Conservation (phyloP, 2,329 filamentous ascomycete genomes). For the Orbilia oligospora region DNA sequence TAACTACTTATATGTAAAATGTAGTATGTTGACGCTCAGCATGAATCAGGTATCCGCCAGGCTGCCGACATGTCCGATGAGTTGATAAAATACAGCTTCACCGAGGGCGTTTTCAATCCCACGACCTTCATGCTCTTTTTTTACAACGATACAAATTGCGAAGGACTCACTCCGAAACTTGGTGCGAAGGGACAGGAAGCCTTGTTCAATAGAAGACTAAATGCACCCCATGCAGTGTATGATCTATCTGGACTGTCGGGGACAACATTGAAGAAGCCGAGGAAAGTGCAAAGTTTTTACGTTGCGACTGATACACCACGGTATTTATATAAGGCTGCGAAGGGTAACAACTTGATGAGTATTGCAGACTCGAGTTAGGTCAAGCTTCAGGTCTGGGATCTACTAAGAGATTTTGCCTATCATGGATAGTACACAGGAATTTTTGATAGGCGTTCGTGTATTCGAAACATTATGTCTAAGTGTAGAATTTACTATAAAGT, state of each 20-base stretch:
- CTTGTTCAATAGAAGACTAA: conserved; percentile 15
- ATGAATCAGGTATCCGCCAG: conserved; percentile 31
- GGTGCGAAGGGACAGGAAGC: background rate
- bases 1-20: background rate
- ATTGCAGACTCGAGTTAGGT: background rate
- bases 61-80: conserved; percentile 39
- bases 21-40: conserved; percentile 35
- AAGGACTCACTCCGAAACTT: conserved; percentile 20
- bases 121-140: conserved; percentile 26
- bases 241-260: conserved; percentile 38
- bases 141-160: conserved; percentile 47
- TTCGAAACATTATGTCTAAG: background rate
- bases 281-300: conserved; percentile 52
- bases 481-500: background rate
- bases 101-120: conserved; percentile 39
- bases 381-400: background rate
- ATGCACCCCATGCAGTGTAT: conserved; percentile 25
- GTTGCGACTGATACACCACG: conserved; percentile 30
- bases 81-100: conserved; percentile 47
- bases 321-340: conserved; percentile 19
- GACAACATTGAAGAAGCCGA: conserved; percentile 26
- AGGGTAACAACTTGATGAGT: conserved; percentile 31
- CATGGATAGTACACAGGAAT: too few species aligned
- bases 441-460: background rate
- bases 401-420: background rate